A percentile compares a stretch with the other conserved stretches of the same genome.
Conservation (phyloP, 495 filamentous ascomycete genomes). For the Oleoguttula mirabilis region DNA sequence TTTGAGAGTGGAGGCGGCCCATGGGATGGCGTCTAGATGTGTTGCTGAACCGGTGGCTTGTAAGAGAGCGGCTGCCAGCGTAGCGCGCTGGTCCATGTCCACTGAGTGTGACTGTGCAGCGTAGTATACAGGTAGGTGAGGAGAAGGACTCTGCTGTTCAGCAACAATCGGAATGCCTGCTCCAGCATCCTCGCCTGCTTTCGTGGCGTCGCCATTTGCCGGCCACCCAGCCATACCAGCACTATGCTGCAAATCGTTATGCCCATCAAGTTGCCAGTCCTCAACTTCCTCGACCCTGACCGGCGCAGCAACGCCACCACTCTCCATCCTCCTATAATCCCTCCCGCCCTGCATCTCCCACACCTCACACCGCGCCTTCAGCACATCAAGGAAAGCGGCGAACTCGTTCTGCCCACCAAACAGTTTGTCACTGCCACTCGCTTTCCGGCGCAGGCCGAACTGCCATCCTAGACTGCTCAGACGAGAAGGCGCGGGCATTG, state of each 20-base stretch:
- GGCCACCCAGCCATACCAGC: slow-evolving; percentile 21
- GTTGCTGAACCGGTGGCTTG: slow-evolving; percentile 3
- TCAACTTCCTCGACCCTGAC: slow-evolving; percentile 3
- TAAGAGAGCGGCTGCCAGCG: neutral
- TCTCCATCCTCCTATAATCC: slow-evolving; percentile 47
- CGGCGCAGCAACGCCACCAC: neutral
- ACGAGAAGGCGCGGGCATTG: slow-evolving; percentile 34
- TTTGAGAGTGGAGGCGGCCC: slow-evolving; percentile 37
- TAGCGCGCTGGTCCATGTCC: slow-evolving; percentile 4
- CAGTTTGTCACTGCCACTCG: slow-evolving; percentile 24
- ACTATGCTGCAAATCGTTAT: slow-evolving; percentile 16
- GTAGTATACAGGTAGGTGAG: slow-evolving; percentile 4
- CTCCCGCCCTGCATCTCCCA: slow-evolving; percentile 57
- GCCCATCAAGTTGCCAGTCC: slow-evolving; percentile 14
- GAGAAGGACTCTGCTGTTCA: slow-evolving; percentile 14
- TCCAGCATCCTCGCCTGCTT: neutral
- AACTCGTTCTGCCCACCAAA: slow-evolving; percentile 51
- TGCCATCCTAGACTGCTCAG: slow-evolving; percentile 39
- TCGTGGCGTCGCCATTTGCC: neutral
- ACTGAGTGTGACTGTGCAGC: neutral
- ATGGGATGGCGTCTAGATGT: slow-evolving; percentile 23
- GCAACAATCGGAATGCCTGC: slow-evolving; percentile 23
- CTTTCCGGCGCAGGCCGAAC: slow-evolving; percentile 29
- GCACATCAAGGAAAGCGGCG: slow-evolving; percentile 51
- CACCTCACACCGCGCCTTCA: slow-evolving; percentile 56